These are phyloP conservation scores for Hydrangea macrophylla DNA, from an alignment of 148 eudicot genomes.

Conservation along the genomic window DNA sequence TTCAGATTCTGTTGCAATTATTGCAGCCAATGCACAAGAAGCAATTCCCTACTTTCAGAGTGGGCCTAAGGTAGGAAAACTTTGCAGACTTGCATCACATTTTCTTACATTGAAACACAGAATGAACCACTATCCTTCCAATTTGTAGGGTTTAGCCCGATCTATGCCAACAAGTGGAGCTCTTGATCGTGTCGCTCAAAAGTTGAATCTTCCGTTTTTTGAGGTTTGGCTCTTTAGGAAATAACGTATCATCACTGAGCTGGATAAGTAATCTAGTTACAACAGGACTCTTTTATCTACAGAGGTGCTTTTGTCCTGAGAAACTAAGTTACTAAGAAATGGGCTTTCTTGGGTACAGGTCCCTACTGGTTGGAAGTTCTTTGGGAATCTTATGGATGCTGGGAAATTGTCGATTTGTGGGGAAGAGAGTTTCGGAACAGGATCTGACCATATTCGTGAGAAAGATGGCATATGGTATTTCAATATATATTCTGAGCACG, in stretches of 20 bases:
- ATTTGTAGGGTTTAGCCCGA: constrained; percentile 88
- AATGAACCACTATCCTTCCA: neutral
- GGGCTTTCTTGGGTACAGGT: constrained; percentile 50
- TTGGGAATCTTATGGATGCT: constrained; percentile 98
- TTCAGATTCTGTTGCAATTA: constrained; percentile 97
- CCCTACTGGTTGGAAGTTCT: constrained; percentile 99
- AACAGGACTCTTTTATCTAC: neutral
- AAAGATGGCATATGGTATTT: constrained; percentile 99
- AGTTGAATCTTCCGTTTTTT: constrained; percentile 80
- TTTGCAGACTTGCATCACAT: neutral
- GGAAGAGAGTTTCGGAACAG: constrained; percentile 99
- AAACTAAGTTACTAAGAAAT: neutral
- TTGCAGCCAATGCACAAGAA: constrained; percentile 92
- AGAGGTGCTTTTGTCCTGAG: too few species aligned
- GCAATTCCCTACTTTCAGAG: constrained; percentile 81
- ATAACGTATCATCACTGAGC: constrained; percentile 10
- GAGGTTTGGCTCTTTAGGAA: constrained; percentile 50
- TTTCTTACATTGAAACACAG: neutral
- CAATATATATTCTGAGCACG: neutral
- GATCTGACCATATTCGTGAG: constrained; percentile 98
- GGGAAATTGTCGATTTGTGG: constrained; percentile 91
- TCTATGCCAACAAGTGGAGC: constrained; percentile 99
- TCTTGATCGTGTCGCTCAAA: constrained; percentile 92
- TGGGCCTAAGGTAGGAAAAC: constrained; percentile 66
- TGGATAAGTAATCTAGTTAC: constrained; percentile 5